Percentiles rank a stretch among this genome's conserved stretches.
phyloP scores from a whole-genome alignment of 2,329 filamentous ascomycete species.

The Hymenoscyphus repandus region DNA sequence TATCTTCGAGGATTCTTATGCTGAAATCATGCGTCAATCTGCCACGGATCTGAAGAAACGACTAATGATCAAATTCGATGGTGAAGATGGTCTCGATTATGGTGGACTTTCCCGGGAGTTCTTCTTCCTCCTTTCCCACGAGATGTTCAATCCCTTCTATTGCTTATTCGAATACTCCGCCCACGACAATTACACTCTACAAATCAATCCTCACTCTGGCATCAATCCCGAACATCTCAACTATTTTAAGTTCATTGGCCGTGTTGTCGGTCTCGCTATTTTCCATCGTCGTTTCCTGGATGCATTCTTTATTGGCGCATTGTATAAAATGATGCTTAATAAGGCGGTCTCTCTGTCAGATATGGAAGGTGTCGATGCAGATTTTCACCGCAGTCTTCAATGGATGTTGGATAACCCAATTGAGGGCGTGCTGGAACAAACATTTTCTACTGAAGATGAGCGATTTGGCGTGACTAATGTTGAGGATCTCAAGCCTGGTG shows the following conservation, averaged over 20 bases:
- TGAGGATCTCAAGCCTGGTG: conserved; percentile 87
- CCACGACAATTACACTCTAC: conserved; percentile 98
- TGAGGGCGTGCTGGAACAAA: conserved; percentile 87
- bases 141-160: conserved; percentile 99
- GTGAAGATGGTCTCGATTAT: conserved; percentile 96
- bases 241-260: conserved; percentile 99
- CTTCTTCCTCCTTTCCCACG: conserved; percentile 97
- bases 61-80: conserved; percentile 99
- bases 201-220: conserved; percentile 98
- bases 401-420: conserved; percentile 99
- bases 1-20: conserved; percentile 98
- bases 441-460: conserved; percentile 96
- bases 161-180: conserved; percentile 99
- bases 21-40: conserved; percentile 95
- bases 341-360: conserved; percentile 89
- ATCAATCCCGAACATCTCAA: conserved; percentile 99
- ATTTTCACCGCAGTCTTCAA: conserved; percentile 92
- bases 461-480: conserved; percentile 91
- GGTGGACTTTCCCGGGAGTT: conserved; percentile 97
- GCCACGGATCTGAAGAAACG: conserved; percentile 96
- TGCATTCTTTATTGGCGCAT: conserved; percentile 96
- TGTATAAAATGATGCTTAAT: conserved; percentile 98
- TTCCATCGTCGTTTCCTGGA: conserved; percentile 97
- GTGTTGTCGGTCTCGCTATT: conserved; percentile 92
- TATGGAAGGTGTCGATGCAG: conserved; percentile 98